Conservation (phyloP, 768 basidiomycete genomes). For the Tephrocybe sp. region DNA sequence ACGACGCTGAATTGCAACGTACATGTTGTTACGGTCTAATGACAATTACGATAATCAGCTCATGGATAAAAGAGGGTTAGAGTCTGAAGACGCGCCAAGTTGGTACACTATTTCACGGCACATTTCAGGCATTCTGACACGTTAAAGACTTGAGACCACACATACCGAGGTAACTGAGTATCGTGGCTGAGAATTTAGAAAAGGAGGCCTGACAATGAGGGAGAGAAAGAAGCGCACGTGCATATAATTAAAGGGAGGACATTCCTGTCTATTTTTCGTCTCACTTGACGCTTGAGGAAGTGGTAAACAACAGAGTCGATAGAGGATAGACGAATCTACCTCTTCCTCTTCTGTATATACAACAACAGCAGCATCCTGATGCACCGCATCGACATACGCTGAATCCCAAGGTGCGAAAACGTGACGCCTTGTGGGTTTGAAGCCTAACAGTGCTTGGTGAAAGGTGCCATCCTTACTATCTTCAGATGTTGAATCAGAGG, state of each 20-base stretch:
- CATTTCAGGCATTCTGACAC: constrained; percentile 13
- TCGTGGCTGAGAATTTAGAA: not conserved
- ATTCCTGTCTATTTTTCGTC: constrained; percentile 45
- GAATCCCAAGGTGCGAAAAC: constrained; percentile 48
- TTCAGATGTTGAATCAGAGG: too few species aligned
- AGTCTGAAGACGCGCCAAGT: constrained; percentile 30
- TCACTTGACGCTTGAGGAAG: constrained; percentile 22
- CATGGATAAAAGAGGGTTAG: not conserved
- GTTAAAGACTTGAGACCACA: not conserved
- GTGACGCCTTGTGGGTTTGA: constrained; percentile 37
- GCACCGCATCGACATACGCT: constrained; percentile 44
- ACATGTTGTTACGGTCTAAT: constrained; percentile 58
- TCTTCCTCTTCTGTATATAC: constrained; percentile 48
- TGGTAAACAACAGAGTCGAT: not conserved
- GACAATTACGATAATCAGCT: not conserved
- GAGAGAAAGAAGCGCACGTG: constrained; percentile 30
- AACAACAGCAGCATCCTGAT: constrained; percentile 45
- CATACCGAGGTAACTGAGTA: constrained; percentile 45
- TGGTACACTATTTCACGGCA: constrained; percentile 35
- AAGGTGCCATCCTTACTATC: too few species aligned
- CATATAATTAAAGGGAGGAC: constrained; percentile 48
- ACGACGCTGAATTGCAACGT: constrained; percentile 6
- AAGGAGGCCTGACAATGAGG: not conserved
- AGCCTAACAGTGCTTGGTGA: constrained; percentile 24
- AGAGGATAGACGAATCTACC: constrained; percentile 21